These are phyloP conservation scores for Cytospora piceicola DNA, from an alignment of 2,329 filamentous ascomycete species.

Conservation along the genomic window DNA sequence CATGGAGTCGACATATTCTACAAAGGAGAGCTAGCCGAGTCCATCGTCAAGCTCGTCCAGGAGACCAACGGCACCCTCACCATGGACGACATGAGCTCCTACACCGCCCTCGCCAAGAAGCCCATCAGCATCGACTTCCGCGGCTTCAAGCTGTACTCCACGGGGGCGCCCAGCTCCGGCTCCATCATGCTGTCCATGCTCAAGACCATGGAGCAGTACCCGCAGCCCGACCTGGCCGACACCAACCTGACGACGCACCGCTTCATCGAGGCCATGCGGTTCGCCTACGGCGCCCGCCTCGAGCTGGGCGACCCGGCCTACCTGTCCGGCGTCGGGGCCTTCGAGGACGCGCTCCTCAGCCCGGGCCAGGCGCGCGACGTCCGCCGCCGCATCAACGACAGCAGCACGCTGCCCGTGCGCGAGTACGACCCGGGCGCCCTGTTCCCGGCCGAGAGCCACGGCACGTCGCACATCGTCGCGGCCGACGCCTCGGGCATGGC, in stretches of 20 bases:
- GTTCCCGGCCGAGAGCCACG: conserved; percentile 70
- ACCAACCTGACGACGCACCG: conserved; percentile 76
- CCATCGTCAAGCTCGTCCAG: conserved; percentile 72
- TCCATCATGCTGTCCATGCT: conserved; percentile 74
- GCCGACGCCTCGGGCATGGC: conserved; percentile 76
- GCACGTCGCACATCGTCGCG: conserved; percentile 74
- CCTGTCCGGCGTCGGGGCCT: conserved; percentile 63
- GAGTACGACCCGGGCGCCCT: conserved; percentile 73
- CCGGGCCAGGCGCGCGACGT: conserved; percentile 61
- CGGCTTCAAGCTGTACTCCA: conserved; percentile 70
- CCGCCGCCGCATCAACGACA: conserved; percentile 71
- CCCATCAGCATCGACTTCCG: conserved; percentile 68
- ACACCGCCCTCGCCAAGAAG: conserved; percentile 65
- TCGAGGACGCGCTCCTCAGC: conserved; percentile 71
- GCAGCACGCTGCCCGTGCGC: conserved; percentile 69
- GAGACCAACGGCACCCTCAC: conserved; percentile 82
- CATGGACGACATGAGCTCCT: conserved; percentile 73
- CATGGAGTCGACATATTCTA: conserved; percentile 56
- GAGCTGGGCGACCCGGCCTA: conserved; percentile 82
- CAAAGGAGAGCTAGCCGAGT: conserved; percentile 58
- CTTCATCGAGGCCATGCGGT: conserved; percentile 86
- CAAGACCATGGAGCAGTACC: conserved; percentile 82
- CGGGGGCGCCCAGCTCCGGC: conserved; percentile 78
- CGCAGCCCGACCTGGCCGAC: conserved; percentile 55
- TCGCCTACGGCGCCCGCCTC: conserved; percentile 80